phyloP scores from a whole-genome alignment of 2,329 filamentous ascomycete species.

The Penicillium aurantiogriseum region DNA sequence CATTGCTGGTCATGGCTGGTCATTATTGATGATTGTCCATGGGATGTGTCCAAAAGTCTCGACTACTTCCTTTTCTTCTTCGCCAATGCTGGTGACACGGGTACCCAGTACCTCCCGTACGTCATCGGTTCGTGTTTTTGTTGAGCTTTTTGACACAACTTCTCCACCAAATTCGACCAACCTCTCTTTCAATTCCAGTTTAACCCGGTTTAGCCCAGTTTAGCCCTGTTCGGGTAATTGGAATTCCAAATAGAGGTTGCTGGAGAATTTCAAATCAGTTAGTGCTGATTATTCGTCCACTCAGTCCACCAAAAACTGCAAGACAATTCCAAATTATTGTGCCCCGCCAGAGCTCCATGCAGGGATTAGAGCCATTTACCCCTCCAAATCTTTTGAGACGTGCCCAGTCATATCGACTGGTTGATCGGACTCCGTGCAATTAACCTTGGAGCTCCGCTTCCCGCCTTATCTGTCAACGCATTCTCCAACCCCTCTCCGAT shows the following conservation, averaged over 20 bases:
- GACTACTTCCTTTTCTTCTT: neutral
- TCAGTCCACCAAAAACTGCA: neutral
- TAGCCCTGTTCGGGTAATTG: neutral
- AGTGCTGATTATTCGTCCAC: neutral
- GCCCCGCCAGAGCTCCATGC: conserved; percentile 17
- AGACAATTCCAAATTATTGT: conserved; percentile 17
- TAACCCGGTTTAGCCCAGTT: neutral
- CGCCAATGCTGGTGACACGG: neutral
- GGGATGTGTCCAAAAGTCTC: neutral
- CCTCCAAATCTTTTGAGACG: conserved; percentile 21
- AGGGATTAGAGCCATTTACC: neutral
- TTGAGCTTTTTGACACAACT: neutral
- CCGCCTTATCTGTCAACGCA: conserved; percentile 58
- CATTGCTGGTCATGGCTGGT: neutral
- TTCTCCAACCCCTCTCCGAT: neutral
- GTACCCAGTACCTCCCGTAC: neutral
- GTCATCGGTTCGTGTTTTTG: neutral
- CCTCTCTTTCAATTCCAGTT: neutral
- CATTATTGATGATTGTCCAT: neutral
- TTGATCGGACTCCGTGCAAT: conserved; percentile 64
- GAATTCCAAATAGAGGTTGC: conserved; percentile 13
- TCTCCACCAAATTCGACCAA: neutral
- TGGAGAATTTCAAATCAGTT: neutral
- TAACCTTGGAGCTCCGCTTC: conserved; percentile 58
- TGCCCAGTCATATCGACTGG: conserved; percentile 67